Base-by-base conservation (phyloP, 805 yeast species). In the Sugiyamaella boreocaroliniensis region DNA sequence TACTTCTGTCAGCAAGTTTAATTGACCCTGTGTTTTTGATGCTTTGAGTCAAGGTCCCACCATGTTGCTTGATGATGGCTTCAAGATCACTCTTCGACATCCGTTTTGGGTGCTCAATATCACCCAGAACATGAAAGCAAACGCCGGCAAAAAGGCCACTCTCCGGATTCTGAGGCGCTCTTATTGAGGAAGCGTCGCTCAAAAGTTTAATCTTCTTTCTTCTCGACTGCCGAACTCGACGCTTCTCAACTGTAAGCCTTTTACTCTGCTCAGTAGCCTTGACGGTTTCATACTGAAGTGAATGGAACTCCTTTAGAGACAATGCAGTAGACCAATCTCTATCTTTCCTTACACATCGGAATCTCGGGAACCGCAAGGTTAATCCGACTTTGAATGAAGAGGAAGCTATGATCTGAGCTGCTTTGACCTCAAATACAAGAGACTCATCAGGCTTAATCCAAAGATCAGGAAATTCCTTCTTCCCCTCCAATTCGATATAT, bases 361-460 rank as follows among this genome's bases (percentile, higher is more conserved):
- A 84, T 64, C 88, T 82, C 0, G 93, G 86, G 60, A 87, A 85
- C 57, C 87, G 78, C 15, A 92, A 70, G 0, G 97, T 87, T 6
- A 83, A 73, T 0, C 83, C 86, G 0, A 82, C 79, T 1, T 81
- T 82, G 59, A 80, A 89, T 1, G 77, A 67, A 11, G 70, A 71
- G 1, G 78, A 71, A 11, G 71, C 65, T 54, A 81, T 82, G 5
- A 89, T 73, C 2, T 89, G 81, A 44, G 96, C 72, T 0, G 96
- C 95, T 63, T 86, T 89, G 15, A 90, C 80, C 64, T 89, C 96
- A 7, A 92, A 61, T 0, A 92, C 92, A 2, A 90, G 63, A 1
- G 95, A 85, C 29, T 86, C 80, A 40, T 74, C 70, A 0, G 97
- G 97, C 53, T 81, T 71, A 26, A 92, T 85, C 95, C 96, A 90